phyloP scores from a whole-genome alignment of 2,329 filamentous ascomycete species.

The Aschersonia sp. region DNA sequence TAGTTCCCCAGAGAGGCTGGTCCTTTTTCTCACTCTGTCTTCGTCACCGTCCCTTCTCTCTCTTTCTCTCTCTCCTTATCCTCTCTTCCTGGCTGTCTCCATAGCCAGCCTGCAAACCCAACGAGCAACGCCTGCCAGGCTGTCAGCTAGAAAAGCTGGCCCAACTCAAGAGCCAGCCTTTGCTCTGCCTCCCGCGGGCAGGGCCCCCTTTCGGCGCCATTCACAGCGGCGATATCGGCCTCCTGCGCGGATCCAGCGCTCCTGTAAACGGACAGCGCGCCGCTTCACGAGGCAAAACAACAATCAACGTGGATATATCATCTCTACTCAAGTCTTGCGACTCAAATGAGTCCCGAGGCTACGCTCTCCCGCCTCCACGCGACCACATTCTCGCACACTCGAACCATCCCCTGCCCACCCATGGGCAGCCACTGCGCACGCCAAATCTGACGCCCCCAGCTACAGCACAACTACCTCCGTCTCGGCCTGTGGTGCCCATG shows the following conservation, averaged over 20 bases:
- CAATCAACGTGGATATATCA: slow-evolving; percentile 88
- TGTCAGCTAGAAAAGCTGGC: slow-evolving; percentile 20
- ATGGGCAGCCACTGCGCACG: slow-evolving; percentile 9
- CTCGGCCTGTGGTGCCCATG: slow-evolving; percentile 15
- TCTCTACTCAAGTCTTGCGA: slow-evolving; percentile 66
- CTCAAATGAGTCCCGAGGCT: slow-evolving; percentile 53
- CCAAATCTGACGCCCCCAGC: background rate
- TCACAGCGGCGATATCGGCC: slow-evolving; percentile 13
- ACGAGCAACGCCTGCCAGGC: slow-evolving; percentile 4
- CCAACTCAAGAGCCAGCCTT: slow-evolving; percentile 26
- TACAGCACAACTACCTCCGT: background rate
- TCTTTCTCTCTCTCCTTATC: too few species aligned
- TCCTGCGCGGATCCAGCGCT: slow-evolving; percentile 13
- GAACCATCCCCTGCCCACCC: slow-evolving; percentile 4
- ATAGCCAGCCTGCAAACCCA: slow-evolving; percentile 1
- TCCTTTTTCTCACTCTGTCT: background rate
- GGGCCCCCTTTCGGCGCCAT: slow-evolving; percentile 19
- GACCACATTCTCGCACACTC: slow-evolving; percentile 9
- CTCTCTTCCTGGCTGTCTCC: background rate
- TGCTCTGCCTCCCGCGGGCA: slow-evolving; percentile 26
- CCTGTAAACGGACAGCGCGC: slow-evolving; percentile 13
- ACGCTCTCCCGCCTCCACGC: slow-evolving; percentile 18
- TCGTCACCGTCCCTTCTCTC: too few species aligned
- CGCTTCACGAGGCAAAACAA: slow-evolving; percentile 16
- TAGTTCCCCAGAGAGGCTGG: slow-evolving; percentile 1